Conservation (phyloP, 805 yeast species). For the Candida rishiriensis region DNA sequence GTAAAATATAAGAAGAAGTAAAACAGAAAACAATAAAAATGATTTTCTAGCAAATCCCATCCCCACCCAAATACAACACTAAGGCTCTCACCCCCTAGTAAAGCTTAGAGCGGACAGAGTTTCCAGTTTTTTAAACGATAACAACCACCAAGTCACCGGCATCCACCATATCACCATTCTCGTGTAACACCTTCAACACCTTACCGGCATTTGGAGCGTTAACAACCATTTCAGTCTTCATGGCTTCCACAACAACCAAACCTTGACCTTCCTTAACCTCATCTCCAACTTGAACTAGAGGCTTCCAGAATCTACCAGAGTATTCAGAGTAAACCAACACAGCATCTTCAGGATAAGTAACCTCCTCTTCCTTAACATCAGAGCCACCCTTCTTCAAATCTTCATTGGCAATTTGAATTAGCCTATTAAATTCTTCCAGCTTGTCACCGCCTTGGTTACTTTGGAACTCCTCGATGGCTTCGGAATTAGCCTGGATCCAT, state of each 20-base stretch:
- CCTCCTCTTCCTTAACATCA: constrained; percentile 41
- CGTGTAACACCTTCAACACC: constrained; percentile 67
- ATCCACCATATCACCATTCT: constrained; percentile 93
- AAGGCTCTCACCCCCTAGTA: too few relatives aligned
- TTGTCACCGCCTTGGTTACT: constrained; percentile 72
- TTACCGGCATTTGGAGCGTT: constrained; percentile 66
- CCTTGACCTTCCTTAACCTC: constrained; percentile 70
- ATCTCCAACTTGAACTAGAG: constrained; percentile 77
- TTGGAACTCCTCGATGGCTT: constrained; percentile 66
- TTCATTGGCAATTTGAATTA: constrained; percentile 77
- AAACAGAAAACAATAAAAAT: too few relatives aligned
- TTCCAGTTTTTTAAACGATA: constrained; percentile 36
- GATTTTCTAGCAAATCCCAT: too few relatives aligned
- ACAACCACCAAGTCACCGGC: constrained; percentile 95
- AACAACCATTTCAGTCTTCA: constrained; percentile 97
- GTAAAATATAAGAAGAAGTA: too few relatives aligned
- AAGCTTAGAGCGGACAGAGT: too few relatives aligned
- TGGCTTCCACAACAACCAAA: constrained; percentile 88
- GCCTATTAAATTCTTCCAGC: constrained; percentile 76
- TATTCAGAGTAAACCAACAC: constrained; percentile 87
- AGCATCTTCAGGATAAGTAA: constrained; percentile 70
- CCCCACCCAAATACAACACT: too few relatives aligned
- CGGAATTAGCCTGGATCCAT: constrained; percentile 73
- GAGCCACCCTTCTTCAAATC: constrained; percentile 59
- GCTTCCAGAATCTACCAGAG: constrained; percentile 97